These are phyloP conservation scores for Phialocephala sp. DNA, from an alignment of 2,329 filamentous ascomycete species.

Conservation along the genomic window DNA sequence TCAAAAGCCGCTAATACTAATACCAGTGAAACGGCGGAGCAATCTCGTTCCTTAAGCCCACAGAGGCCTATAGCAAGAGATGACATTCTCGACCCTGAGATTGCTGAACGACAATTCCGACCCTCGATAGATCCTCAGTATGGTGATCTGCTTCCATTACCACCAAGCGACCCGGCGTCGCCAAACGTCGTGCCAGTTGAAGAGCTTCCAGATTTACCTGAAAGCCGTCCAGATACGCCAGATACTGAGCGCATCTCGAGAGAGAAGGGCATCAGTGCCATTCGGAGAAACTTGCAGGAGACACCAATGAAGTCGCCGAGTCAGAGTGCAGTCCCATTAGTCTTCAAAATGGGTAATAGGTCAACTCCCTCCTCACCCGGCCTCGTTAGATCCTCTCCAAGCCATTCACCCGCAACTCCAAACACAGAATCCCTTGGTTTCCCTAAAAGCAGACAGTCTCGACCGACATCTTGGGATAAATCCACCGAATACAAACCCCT, in stretches of 20 bases:
- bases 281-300: constrained; percentile 37
- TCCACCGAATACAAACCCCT: constrained; percentile 78
- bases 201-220: constrained; percentile 60
- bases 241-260: constrained; percentile 37
- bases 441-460: constrained; percentile 47
- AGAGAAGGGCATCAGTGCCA: constrained; percentile 32
- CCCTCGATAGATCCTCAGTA: constrained; percentile 71
- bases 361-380: constrained; percentile 51
- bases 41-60: constrained; percentile 19
- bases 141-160: constrained; percentile 67
- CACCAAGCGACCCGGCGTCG: constrained; percentile 62
- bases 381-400: constrained; percentile 48
- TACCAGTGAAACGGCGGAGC: constrained; percentile 30
- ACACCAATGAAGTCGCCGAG: constrained; percentile 46
- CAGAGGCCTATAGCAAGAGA: constrained; percentile 28
- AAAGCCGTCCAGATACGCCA: constrained; percentile 59
- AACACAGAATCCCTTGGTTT: constrained; percentile 41
- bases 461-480: constrained; percentile 67
- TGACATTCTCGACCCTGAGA: constrained; percentile 61
- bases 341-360: constrained; percentile 54
- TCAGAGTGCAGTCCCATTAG: constrained; percentile 60
- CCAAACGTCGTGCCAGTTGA: constrained; percentile 47
- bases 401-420: constrained; percentile 44
- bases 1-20: constrained; percentile 43
- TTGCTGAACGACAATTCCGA: constrained; percentile 59